Percentiles rank a stretch among this genome's conserved stretches.
phyloP scores from a whole-genome alignment of 257 asterid species.

The Parsonsia alboflavescens region DNA sequence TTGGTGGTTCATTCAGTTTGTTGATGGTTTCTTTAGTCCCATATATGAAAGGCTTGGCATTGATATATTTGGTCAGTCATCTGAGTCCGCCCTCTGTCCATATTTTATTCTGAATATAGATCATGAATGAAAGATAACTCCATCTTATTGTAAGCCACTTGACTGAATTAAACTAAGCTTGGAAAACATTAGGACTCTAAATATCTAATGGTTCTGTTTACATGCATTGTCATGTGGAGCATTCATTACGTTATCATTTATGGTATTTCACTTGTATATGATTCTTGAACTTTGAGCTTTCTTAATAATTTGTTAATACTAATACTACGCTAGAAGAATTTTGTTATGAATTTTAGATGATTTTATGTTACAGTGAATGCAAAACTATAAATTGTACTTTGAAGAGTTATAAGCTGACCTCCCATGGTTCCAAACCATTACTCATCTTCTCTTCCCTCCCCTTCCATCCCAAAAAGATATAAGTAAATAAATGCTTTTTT shows the following conservation, averaged over 20 bases:
- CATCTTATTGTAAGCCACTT: not conserved
- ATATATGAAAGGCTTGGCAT: constrained; percentile 86
- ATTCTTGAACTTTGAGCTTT: not conserved
- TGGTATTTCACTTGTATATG: not conserved
- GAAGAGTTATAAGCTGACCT: not conserved
- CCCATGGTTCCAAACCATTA: not conserved
- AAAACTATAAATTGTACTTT: not conserved
- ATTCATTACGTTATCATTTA: not conserved
- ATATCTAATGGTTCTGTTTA: not conserved
- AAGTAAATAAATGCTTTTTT: not conserved
- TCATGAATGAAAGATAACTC: not conserved
- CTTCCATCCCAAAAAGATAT: not conserved
- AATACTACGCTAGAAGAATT: not conserved
- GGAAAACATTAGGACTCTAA: not conserved
- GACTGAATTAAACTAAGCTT: not conserved
- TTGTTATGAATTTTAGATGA: not conserved
- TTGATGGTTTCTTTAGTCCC: constrained; percentile 98
- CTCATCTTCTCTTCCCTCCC: not conserved
- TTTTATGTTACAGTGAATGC: not conserved
- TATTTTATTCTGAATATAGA: not conserved
- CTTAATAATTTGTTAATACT: not conserved
- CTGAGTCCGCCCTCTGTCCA: not conserved
- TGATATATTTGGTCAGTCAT: constrained; percentile 76
- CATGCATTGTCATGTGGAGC: not conserved
- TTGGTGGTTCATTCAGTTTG: constrained; percentile 97